Base-by-base conservation (phyloP, 179 eudicot species). In the Carnegiea gigantea region DNA sequence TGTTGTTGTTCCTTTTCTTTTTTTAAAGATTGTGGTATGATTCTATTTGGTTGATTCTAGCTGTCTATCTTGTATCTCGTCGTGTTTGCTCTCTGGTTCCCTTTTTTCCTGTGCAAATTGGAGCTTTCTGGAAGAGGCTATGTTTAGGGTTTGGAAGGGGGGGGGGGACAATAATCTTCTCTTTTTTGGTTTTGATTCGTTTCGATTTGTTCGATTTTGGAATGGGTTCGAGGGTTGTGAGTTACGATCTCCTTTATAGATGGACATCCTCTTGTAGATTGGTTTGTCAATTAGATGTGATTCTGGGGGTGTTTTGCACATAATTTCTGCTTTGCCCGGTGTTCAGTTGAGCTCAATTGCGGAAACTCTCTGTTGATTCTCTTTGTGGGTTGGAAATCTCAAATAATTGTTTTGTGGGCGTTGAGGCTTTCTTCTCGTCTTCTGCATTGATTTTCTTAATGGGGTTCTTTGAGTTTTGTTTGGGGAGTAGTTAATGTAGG, bases 101-200 rank as follows among this genome's bases (percentile, higher is more conserved):
- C 18, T 67, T 26, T 26, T 67, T 26, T 30, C 18, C 49, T 74
- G 49, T 1, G 28, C n/a, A 60, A 60, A 6, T 60, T 18, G 24
- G 24, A 60, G 24, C 51, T 28, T n/a, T 46, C 2, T 49, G 0
- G 59, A 67, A 67, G 36, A 44, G 17, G 77, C 57, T 73, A 73
- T 44, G 77, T 44, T 73, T 75, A 75, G 77, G 77, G 77, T 75
- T 81, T 75, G 82, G 30, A 49, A 20, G 75, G 23, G 36, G 15
- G 30, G 72, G 6, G 15, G 15, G 67, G 1, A 20, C 4, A 17
- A 20, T 14, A 30, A 7, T 54, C 23, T 2, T 44, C 28, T 26
- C 44, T 23, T 9, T 36, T 43, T 53, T 40, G 44, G 6, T 24
- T 1, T 43, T 21, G 5, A 30, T 60, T 78, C n/a, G 21, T 65